Base-by-base conservation (phyloP, 2,329 filamentous ascomycete genomes). In the Pseudogymnoascus sp. region DNA sequence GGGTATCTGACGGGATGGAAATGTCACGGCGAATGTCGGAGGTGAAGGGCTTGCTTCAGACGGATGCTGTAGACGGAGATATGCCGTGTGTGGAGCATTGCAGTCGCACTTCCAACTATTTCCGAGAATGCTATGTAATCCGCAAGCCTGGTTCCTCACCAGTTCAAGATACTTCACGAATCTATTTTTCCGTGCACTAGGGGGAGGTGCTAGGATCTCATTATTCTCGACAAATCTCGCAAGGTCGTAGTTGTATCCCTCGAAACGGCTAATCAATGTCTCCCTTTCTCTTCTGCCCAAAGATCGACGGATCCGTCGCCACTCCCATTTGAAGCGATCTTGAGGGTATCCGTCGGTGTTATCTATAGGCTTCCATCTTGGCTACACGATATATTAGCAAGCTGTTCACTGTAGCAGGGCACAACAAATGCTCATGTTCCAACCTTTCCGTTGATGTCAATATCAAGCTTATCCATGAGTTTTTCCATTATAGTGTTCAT, bases 21-120 rank as follows among this genome's bases (percentile, higher is more conserved):
- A 58, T 20, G 18, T 16, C 12, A 25, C 28, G 4, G 1, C 6
- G 6, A 41, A 57, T 14, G 11, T 58, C 30, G 20, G 43, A 5
- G 14, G 38, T 9, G n/a, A 32, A 14, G 28, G 39, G 5, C 16
- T 61, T 47, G 37, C 43, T 11, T 61, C 59, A 18, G 32, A 57
- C 43, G 38, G 39, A 57, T 32, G 25, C 22, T 61, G 38, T 16
- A 61, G 37, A 5, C 59, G 47, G 22, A 61, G 43, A 28, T 57
- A 57, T 34, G 41, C 43, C 12, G 18, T 34, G 16, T 61, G 59
- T 6, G 39, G 32, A 14, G 30, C 59, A n/a, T 35, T 20, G 22
- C 59, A 61, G 22, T 16, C 20, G 41, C 59, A 61, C 22, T 35
- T 57, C 59, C 59, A 61, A 20, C 41, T 43, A 11, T 43, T 43